A percentile compares a stretch with the other conserved stretches of the same genome.
Evolutionary conservation across 495 filamentous ascomycete species (phyloP).

Genomic region (Beverwykella pulmonaria): DNA sequence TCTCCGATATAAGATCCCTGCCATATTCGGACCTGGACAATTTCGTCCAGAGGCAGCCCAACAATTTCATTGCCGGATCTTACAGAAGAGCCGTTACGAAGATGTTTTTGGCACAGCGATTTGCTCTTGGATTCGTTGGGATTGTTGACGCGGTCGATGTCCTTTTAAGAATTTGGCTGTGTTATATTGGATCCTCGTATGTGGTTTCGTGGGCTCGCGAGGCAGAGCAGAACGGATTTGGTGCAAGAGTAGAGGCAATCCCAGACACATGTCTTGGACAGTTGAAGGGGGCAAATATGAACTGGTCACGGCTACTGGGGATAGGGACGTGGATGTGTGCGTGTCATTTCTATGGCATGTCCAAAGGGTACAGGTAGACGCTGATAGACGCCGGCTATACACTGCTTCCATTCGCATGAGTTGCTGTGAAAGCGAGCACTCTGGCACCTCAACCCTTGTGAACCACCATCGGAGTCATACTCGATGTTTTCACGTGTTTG

Average conservation of each 20-base stretch:
- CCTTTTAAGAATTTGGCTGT: conserved; percentile 28
- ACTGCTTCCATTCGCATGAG: no score
- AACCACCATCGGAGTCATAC: neutral
- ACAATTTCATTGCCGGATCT: conserved; percentile 1
- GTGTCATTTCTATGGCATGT: conserved; percentile 18
- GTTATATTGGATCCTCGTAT: conserved; percentile 2
- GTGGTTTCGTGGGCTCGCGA: neutral
- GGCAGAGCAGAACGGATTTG: neutral
- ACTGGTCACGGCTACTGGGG: neutral
- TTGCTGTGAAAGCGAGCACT: no score
- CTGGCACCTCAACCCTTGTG: no score
- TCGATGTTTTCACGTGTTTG: neutral
- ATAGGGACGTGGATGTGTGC: conserved; percentile 10
- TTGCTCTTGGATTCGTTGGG: conserved; percentile 37
- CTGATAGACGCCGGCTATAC: no score
- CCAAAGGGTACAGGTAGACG: conserved; percentile 16
- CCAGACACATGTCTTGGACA: neutral
- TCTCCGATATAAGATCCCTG: conserved; percentile 34
- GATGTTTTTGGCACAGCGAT: conserved; percentile 41
- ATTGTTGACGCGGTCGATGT: conserved; percentile 33
- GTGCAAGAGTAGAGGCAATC: neutral
- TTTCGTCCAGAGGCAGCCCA: conserved; percentile 18
- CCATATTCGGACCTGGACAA: conserved; percentile 37
- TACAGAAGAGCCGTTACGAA: conserved; percentile 40
- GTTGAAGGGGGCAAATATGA: neutral